These are phyloP conservation scores for Skeletonema costatum DNA, from an alignment of 108 stramenopile genomes.

Conservation along the genomic window DNA sequence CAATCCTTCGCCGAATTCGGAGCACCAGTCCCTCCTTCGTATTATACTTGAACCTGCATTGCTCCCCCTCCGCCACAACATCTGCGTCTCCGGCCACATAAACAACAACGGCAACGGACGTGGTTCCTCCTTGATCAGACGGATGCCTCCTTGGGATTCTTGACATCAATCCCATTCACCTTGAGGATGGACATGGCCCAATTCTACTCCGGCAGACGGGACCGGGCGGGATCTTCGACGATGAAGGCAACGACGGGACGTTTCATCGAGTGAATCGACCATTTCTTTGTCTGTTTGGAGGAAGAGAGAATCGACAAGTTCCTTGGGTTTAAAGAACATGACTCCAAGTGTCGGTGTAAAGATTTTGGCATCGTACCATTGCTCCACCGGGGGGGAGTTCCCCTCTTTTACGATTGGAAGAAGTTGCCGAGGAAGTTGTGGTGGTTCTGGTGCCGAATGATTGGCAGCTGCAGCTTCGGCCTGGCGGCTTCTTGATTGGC, in stretches of 20 bases:
- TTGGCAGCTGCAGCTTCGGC: not conserved
- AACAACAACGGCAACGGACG: conserved; percentile 82
- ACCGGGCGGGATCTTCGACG: conserved; percentile 81
- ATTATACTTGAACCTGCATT: conserved; percentile 95
- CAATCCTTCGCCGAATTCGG: conserved; percentile 89
- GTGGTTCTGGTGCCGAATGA: not conserved
- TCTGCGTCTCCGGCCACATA: conserved; percentile 84
- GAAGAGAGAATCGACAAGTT: conserved; percentile 83
- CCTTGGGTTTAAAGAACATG: conserved; percentile 94
- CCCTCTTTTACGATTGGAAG: conserved; percentile 42
- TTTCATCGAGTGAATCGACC: conserved; percentile 73
- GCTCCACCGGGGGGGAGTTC: conserved; percentile 87
- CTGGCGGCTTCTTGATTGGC: conserved; percentile 10
- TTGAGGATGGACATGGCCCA: conserved; percentile 87
- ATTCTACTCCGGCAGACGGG: conserved; percentile 84
- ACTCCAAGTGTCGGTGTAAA: conserved; percentile 92
- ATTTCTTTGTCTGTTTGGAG: conserved; percentile 71
- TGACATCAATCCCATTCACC: conserved; percentile 89
- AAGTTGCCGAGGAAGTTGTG: not conserved
- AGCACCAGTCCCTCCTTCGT: conserved; percentile 82
- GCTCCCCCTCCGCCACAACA: conserved; percentile 87
- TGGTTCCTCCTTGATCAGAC: conserved; percentile 91
- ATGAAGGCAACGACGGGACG: conserved; percentile 92
- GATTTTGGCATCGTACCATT: conserved; percentile 90
- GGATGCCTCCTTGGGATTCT: conserved; percentile 89